Evolutionary conservation across 345 rosid genomes (phyloP).

Genomic region (Reutealis trisperma): DNA sequence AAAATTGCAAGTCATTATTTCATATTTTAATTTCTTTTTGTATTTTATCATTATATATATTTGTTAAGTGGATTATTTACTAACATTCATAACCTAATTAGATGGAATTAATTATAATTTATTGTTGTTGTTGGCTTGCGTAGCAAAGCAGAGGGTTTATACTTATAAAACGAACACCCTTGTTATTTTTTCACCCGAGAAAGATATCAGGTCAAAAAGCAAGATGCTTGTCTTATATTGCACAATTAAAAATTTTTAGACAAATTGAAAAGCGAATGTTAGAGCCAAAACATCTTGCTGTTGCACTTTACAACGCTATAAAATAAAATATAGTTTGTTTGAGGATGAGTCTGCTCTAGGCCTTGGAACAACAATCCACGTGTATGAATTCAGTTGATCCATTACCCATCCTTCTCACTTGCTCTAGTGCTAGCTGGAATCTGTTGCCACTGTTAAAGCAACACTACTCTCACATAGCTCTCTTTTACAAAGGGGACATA

Average conservation of each 20-base stretch:
- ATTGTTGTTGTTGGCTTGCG: too few species aligned
- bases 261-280: neutral
- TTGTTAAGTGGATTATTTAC: too few species aligned
- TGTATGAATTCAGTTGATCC: neutral
- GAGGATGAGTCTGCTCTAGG: neutral
- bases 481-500: slow-evolving; percentile 93
- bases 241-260: neutral
- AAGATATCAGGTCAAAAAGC: neutral
- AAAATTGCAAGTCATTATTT: too few species aligned
- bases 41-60: too few species aligned
- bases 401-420: neutral
- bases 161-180: neutral
- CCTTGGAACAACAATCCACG: neutral
- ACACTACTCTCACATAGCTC: slow-evolving; percentile 62
- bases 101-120: too few species aligned
- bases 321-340: neutral
- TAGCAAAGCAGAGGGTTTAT: too few species aligned
- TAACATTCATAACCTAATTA: too few species aligned
- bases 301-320: neutral
- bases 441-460: slow-evolving; percentile 25
- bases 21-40: too few species aligned
- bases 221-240: neutral
- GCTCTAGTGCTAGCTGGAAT: slow-evolving; percentile 16
- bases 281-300: neutral
- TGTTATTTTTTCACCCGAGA: too few species aligned